Evolutionary conservation across 768 basidiomycete species (phyloP).

Genomic region (Asterophora parasitica): DNA sequence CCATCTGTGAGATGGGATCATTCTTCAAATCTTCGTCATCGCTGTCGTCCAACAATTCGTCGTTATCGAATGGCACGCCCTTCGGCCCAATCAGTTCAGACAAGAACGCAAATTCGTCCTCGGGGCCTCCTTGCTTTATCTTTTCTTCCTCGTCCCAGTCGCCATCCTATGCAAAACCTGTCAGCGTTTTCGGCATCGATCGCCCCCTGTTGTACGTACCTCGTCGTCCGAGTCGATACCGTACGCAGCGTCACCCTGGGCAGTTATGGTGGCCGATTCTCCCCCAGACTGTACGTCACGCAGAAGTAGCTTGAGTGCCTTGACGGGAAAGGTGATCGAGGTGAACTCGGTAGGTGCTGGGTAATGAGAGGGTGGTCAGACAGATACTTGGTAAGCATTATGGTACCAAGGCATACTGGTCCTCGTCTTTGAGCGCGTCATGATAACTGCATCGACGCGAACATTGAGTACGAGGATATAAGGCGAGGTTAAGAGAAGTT

Average conservation of each 20-base stretch:
- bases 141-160: slow-evolving; percentile 94
- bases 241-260: slow-evolving; percentile 37
- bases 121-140: slow-evolving; percentile 49
- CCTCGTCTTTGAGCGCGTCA: slow-evolving; percentile 92
- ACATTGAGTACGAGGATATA: slow-evolving; percentile 19
- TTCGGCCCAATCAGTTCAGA: slow-evolving; percentile 79
- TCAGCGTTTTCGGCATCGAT: slow-evolving; percentile 2
- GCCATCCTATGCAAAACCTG: slow-evolving; percentile 50
- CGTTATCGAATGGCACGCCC: slow-evolving; percentile 71
- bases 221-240: slow-evolving; percentile 76
- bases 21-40: slow-evolving; percentile 86
- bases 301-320: slow-evolving; percentile 85
- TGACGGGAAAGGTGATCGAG: slow-evolving; percentile 81
- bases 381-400: slow-evolving; percentile 12
- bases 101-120: slow-evolving; percentile 79
- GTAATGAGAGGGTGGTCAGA: slow-evolving; percentile 24
- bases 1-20: slow-evolving; percentile 84
- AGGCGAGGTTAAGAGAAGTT: not conserved
- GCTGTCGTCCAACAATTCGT: slow-evolving; percentile 65
- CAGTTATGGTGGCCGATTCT: slow-evolving; percentile 63
- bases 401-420: slow-evolving; percentile 50
- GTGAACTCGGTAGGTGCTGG: slow-evolving; percentile 86
- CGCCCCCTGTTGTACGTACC: slow-evolving; percentile 31
- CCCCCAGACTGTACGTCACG: slow-evolving; percentile 80
- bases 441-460: slow-evolving; percentile 62